Conservation (phyloP, 179 eudicot genomes). For the Carnegiea gigantea region DNA sequence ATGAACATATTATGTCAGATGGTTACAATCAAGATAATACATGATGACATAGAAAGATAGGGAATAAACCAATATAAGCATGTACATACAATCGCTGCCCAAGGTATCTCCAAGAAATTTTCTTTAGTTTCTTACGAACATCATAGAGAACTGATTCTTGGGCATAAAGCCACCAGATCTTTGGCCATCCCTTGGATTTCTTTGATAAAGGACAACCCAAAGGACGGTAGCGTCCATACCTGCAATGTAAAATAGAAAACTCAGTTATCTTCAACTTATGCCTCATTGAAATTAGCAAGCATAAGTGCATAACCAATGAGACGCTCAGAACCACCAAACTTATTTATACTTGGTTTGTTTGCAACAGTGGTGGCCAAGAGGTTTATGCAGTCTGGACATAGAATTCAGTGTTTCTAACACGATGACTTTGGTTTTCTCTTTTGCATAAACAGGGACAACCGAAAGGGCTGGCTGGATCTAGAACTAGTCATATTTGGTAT, state of each 20-base stretch:
- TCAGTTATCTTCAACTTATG: background rate
- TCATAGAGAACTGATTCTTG: constrained; percentile 77
- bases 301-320: background rate
- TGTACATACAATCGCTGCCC: constrained; percentile 81
- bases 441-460: background rate
- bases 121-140: constrained; percentile 68
- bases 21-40: background rate
- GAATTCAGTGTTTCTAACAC: background rate
- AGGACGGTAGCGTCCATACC: constrained; percentile 93
- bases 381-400: background rate
- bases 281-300: background rate
- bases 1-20: background rate
- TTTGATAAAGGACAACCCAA: constrained; percentile 58
- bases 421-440: background rate
- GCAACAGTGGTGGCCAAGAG: background rate
- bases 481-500: background rate
- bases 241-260: constrained; percentile 22
- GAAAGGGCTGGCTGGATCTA: too few species aligned
- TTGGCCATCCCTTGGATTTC: constrained; percentile 79
- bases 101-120: constrained; percentile 80
- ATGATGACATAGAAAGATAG: background rate
- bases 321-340: background rate
- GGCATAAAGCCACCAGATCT: constrained; percentile 92
- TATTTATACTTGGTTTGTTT: background rate
- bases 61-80: background rate